Base-by-base conservation (phyloP, 495 filamentous ascomycete species). In the Xylaria curta region DNA sequence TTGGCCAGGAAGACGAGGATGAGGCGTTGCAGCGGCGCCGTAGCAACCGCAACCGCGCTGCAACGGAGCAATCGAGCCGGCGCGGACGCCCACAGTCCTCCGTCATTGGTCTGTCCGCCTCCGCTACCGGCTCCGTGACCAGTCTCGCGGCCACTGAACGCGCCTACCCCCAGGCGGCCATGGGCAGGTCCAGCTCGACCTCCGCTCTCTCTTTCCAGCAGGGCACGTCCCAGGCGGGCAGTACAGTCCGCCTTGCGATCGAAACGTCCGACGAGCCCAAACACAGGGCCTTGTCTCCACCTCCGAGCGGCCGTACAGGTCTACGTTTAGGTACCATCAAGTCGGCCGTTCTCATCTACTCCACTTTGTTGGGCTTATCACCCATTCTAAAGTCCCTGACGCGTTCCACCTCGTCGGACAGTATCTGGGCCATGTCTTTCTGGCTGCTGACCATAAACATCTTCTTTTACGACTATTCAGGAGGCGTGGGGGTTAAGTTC, bases 321-420 rank as follows among this genome's bases (percentile, higher is more conserved):
- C 78, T 82, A 53, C 83, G 84, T 33, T 69, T 85, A 12, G 75
- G 82, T 51, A 85, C 85, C 21, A 81, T 92, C 53, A 99, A 99
- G 80, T 98, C 96, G 0, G 95, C 96, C 1, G 83, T 97, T 36
- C 86, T 99, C 44, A 99, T 99, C 73, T 97, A 97, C 83, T 96
- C 91, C 75, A 91, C 94, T 5, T 85, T 99, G 36, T 87, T 98
- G 19, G 96, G 95, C 4, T 87, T 99, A 4, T 95, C 92, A 33
- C 96, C 96, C 0, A 98, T 99, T 73, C 86, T 98, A 46, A 97
- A 97, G 80, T 97, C 94, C 4, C 87, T 99, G 17, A 98, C 96
- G 0, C 90, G 90, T 46, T 97, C 94, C 6, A 97, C 94, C 5
- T 92, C 92, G 24, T 90, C 86, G 40, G 96, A 99, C 84, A 94